Evolutionary conservation across 192 early-diverging fungal species (phyloP).

Genomic region (Backusella parvicylindrica): DNA sequence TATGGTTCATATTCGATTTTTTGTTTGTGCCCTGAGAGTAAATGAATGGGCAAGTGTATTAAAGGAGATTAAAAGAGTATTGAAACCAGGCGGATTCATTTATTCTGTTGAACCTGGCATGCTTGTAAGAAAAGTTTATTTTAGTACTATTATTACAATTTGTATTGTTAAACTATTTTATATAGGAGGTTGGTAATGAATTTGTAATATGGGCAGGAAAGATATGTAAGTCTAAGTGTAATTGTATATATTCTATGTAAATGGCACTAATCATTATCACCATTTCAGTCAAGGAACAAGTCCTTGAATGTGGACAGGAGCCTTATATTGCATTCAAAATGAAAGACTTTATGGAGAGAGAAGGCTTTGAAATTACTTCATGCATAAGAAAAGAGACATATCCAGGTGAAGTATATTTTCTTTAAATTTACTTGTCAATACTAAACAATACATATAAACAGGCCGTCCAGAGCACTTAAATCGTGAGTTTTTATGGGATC

Average conservation of each 20-base stretch:
- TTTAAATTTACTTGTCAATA: background rate
- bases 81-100: conserved; percentile 6
- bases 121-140: conserved; percentile 12
- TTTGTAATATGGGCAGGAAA: conserved; percentile 4
- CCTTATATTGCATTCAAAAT: conserved; percentile 17
- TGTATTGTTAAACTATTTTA: background rate
- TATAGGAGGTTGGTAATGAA: conserved; percentile 18
- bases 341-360: background rate
- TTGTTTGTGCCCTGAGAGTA: background rate
- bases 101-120: conserved; percentile 13
- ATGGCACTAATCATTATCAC: background rate
- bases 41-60: background rate
- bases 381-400: background rate
- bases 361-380: background rate
- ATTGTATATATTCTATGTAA: background rate
- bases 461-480: background rate
- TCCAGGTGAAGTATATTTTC: background rate
- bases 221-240: conserved; percentile 5
- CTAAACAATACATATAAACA: background rate
- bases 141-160: background rate
- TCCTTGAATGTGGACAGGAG: background rate
- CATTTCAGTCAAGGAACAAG: background rate
- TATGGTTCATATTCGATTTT: background rate
- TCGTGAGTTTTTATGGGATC: conserved; percentile 13
- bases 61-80: background rate